These are phyloP conservation scores for Cryptosporidium canis DNA, from an alignment of 169 alveolate genomes.

Conservation along the genomic window DNA sequence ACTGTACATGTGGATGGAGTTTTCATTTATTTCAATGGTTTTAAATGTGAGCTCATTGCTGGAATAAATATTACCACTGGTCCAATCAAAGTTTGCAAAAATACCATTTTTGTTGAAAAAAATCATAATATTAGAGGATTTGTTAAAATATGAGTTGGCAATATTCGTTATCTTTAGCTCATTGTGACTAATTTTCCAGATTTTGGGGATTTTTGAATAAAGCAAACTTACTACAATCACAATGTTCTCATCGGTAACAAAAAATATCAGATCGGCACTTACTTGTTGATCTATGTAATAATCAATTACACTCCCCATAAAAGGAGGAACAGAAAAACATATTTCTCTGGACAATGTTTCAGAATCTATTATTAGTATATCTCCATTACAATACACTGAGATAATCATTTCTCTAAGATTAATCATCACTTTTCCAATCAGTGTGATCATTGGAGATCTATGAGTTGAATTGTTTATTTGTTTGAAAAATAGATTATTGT, in stretches of 20 bases:
- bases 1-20: neutral
- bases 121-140: neutral
- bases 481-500: neutral
- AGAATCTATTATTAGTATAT: neutral
- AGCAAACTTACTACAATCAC: neutral
- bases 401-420: conserved; percentile 28
- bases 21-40: neutral
- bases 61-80: conserved; percentile 1
- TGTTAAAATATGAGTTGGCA: neutral
- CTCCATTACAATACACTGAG: conserved; percentile 37
- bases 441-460: neutral
- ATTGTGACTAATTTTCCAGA: conserved; percentile 17
- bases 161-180: conserved; percentile 7
- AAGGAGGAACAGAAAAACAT: conserved; percentile 18
- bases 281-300: neutral
- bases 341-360: neutral
- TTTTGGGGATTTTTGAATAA: neutral
- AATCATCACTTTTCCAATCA: conserved; percentile 1
- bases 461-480: neutral
- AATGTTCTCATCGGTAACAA: neutral
- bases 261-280: neutral
- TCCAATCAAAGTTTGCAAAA: conserved; percentile 25
- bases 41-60: neutral
- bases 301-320: conserved; percentile 28
- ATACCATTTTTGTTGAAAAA: neutral